Conservation (phyloP, 805 yeast genomes). For the Lachancea kluyveri region DNA sequence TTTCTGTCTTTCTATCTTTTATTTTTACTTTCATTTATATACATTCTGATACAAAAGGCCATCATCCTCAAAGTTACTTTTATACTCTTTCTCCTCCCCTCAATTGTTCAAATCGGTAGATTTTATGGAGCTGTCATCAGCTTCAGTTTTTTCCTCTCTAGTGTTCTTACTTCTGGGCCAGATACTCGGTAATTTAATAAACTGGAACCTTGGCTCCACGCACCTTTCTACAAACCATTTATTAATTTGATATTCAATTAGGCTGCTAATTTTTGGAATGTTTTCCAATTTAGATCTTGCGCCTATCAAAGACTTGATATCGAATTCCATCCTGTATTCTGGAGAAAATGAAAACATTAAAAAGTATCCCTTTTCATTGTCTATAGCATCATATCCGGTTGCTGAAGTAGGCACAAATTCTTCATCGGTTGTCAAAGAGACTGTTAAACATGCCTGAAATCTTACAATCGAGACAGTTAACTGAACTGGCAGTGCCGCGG, state of each 20-base stretch:
- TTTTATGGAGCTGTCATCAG: constrained; percentile 8
- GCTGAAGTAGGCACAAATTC: constrained; percentile 22
- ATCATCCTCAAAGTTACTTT: too few relatives aligned
- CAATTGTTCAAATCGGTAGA: constrained; percentile 5
- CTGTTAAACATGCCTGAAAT: constrained; percentile 84
- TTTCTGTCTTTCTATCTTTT: too few relatives aligned
- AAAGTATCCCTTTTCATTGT: constrained; percentile 46
- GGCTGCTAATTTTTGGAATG: constrained; percentile 82
- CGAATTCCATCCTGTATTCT: constrained; percentile 83
- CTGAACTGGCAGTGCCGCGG: constrained; percentile 83
- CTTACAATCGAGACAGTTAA: constrained; percentile 83
- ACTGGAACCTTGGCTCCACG: constrained; percentile 89
- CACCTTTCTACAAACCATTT: constrained; percentile 91
- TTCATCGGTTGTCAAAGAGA: constrained; percentile 47
- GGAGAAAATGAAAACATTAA: constrained; percentile 87
- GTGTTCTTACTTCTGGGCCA: constrained; percentile 72
- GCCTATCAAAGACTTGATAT: constrained; percentile 84
- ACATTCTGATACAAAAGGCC: too few relatives aligned
- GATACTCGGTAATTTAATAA: constrained; percentile 73
- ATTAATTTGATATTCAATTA: constrained; percentile 75
- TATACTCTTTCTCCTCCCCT: too few relatives aligned
- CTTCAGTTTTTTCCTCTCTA: constrained; percentile 33
- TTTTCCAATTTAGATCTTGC: constrained; percentile 88
- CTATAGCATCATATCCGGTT: constrained; percentile 10
- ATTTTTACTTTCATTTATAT: too few relatives aligned